A percentile compares a stretch with the other conserved stretches of the same genome.
These are phyloP conservation scores for Chalciporus piperatus DNA, from an alignment of 768 basidiomycete genomes.

Conservation along the genomic window DNA sequence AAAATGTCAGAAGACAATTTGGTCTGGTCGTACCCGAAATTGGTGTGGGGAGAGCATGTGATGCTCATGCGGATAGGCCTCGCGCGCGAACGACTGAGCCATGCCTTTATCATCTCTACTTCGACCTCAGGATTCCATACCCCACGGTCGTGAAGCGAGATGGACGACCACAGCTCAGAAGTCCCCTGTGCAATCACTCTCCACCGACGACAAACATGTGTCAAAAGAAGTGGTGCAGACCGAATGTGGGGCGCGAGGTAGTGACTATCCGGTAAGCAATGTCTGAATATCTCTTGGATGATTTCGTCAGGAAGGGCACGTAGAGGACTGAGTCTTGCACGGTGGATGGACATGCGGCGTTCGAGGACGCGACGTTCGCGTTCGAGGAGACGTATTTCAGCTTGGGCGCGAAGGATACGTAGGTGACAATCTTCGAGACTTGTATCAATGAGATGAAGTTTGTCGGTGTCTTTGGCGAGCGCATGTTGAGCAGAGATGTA, in stretches of 20 bases:
- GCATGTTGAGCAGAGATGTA: slow-evolving; percentile 16
- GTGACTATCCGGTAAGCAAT: slow-evolving; percentile 22
- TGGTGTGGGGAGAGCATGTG: slow-evolving; percentile 13
- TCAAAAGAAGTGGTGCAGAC: slow-evolving; percentile 32
- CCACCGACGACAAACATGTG: slow-evolving; percentile 34
- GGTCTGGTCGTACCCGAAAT: slow-evolving; percentile 11
- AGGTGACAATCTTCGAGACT: slow-evolving; percentile 19
- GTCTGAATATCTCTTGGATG: slow-evolving; percentile 31
- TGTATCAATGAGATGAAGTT: slow-evolving; percentile 14
- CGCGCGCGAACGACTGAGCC: slow-evolving; percentile 19
- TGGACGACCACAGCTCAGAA: slow-evolving; percentile 32
- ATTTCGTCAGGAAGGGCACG: slow-evolving; percentile 31
- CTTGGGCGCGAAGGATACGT: slow-evolving; percentile 11
- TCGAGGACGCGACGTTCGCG: slow-evolving; percentile 16
- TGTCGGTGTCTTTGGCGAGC: slow-evolving; percentile 14
- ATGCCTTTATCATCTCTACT: slow-evolving; percentile 22
- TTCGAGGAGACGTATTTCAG: slow-evolving; percentile 19
- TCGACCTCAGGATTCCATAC: slow-evolving; percentile 28
- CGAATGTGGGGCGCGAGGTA: slow-evolving; percentile 21
- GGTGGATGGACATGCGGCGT: slow-evolving; percentile 18
- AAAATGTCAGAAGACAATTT: slow-evolving; percentile 17
- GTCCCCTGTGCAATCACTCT: slow-evolving; percentile 26
- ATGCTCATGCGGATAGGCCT: slow-evolving; percentile 26
- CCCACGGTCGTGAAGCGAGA: slow-evolving; percentile 28
- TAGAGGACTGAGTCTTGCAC: slow-evolving; percentile 28